These are phyloP conservation scores for Tubosaeta sp. DNA, from an alignment of 768 basidiomycete species.

Conservation along the genomic window DNA sequence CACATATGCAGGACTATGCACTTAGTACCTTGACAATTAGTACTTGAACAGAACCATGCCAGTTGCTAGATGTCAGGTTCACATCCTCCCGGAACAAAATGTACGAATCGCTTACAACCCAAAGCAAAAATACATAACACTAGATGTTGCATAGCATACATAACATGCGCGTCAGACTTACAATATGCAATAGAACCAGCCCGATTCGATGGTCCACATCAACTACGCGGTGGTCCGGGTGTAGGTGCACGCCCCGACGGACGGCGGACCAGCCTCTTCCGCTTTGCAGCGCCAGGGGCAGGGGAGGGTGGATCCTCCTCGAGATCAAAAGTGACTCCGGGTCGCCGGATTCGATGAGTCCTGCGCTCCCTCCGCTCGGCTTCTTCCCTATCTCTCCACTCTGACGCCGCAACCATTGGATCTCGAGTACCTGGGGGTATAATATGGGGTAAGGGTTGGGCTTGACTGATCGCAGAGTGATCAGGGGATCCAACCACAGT, in stretches of 20 bases:
- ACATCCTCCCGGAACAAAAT: too few relatives aligned
- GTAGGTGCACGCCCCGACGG: constrained; percentile 25
- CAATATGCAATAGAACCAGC: constrained; percentile 15
- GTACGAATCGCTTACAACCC: background rate
- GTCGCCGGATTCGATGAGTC: constrained; percentile 42
- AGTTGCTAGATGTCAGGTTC: too few relatives aligned
- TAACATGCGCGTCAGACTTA: constrained; percentile 18
- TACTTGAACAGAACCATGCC: too few relatives aligned
- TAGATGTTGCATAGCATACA: constrained; percentile 29
- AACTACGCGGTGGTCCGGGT: constrained; percentile 20
- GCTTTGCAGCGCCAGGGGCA: constrained; percentile 18
- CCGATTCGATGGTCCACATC: constrained; percentile 7
- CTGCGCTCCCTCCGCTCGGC: constrained; percentile 40
- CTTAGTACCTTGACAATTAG: too few relatives aligned
- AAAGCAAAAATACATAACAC: constrained; percentile 22
- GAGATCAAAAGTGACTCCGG: constrained; percentile 65
- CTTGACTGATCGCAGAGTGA: constrained; percentile 61
- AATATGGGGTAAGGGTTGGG: constrained; percentile 39
- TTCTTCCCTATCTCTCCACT: constrained; percentile 69
- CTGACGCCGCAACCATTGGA: constrained; percentile 55
- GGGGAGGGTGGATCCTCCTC: constrained; percentile 49
- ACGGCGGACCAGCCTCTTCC: constrained; percentile 29
- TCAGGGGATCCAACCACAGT: constrained; percentile 75
- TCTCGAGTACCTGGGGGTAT: constrained; percentile 59
- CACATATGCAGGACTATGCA: too few relatives aligned